Evolutionary conservation across 2,329 filamentous ascomycete species (phyloP), one percentile per base, ranked within the genome.

Genomic region (Cladophialophora chaetospira): DNA sequence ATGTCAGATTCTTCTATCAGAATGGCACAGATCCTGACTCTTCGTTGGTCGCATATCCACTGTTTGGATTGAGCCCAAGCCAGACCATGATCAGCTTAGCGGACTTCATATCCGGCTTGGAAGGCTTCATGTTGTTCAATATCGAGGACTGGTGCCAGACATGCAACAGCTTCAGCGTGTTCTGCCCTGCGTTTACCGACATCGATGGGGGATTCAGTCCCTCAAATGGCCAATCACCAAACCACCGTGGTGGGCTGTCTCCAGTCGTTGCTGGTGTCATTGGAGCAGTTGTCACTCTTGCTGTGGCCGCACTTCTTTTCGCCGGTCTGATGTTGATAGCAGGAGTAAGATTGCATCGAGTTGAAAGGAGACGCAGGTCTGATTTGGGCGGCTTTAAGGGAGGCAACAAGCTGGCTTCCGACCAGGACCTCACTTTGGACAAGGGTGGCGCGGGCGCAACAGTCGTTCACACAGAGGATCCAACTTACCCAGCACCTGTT

Each of bases 301-400:
- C 66, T 2, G 69, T 79, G 1, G 68, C 78, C 0, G 74, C 66
- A 1, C 42, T 81, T 0, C 43, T 79, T 19, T 70, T 68, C 0
- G 49, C 74, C 47, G 71, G 65, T 2, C 64, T 73, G 21, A 73
- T 80, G 68, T 61, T 79, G 1, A 26, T 79, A 8, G 77, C 71
- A 15, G 77, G 79, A 3, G 25, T 64, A n/a, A 72, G 79, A 6
- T 65, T 79, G 43, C 75, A 76, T 53, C 72, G 76, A 2, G 67
- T 68, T 11, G 49, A 63, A 40, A 61, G 29, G 29, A 65, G 61
- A 17, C 70, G 67, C 45, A 75, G 70, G 46, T 69, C 70, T 8
- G 72, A 73, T 6, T 61, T 79, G 5, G 80, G 79, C 8, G 82
- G 82, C 0, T 84, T 84, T 73, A 84, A 83, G 63, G 80, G 82